These are phyloP conservation scores for Lizonia empirigonia DNA, from an alignment of 2,329 filamentous ascomycete genomes.

Conservation along the genomic window DNA sequence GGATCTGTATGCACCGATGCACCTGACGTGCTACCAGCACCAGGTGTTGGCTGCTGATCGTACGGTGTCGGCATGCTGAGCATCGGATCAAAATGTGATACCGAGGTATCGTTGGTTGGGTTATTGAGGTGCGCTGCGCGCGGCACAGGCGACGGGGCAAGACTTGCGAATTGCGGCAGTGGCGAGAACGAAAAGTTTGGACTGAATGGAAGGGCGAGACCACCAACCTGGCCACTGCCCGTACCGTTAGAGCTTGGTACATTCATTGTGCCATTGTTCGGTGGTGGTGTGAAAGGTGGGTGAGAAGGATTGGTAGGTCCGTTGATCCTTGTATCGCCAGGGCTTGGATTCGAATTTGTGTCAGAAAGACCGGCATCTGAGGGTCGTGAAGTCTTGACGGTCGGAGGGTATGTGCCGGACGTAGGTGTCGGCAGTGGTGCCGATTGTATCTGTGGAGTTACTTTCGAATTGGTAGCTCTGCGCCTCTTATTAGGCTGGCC, in stretches of 20 bases:
- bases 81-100: constrained; percentile 47
- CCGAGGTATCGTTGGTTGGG: constrained; percentile 23
- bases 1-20: constrained; percentile 50
- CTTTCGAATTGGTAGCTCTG: constrained; percentile 31
- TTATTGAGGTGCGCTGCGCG: constrained; percentile 25
- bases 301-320: constrained; percentile 29
- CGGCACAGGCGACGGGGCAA: constrained; percentile 41
- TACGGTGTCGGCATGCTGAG: constrained; percentile 50
- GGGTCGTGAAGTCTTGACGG: constrained; percentile 23
- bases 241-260: constrained; percentile 17
- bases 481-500: constrained; percentile 45
- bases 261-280: constrained; percentile 25
- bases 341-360: constrained; percentile 29
- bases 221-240: constrained; percentile 20
- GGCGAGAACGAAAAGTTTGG: constrained; percentile 49
- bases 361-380: constrained; percentile 33
- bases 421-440: constrained; percentile 40
- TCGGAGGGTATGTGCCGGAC: constrained; percentile 36
- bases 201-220: constrained; percentile 47
- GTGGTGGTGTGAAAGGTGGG: constrained; percentile 38
- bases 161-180: constrained; percentile 41
- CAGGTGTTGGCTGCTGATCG: constrained; percentile 53
- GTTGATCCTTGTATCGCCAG: constrained; percentile 26
- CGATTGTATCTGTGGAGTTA: constrained; percentile 26
- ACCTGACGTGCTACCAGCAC: constrained; percentile 50